Base-by-base conservation (phyloP, 176 grass and related monocot species). In the Stipa capillata region DNA sequence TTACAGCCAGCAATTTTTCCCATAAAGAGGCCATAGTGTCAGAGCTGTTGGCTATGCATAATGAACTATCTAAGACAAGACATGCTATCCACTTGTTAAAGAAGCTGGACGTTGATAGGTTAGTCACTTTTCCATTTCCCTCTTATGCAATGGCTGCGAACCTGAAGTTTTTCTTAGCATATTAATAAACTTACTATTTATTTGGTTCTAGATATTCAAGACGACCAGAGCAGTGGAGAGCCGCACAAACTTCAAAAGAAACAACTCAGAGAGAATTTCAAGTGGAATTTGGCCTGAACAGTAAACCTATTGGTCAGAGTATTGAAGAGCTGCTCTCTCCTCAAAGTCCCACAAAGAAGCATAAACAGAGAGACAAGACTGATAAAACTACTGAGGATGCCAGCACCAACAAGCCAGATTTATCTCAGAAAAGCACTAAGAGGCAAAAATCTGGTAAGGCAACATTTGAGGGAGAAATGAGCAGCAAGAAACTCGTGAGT, bases 91-190 rank as follows among this genome's bases (percentile, higher is more conserved):
- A 98, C 85, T 79, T 98, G 77, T 83, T 94, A 76, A 98, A 78
- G 69, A 98, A 98, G 78, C 85, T 98, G 77, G 92, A 98, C 89
- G 83, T 98, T 52, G 96, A 94, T 67, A 91, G 89, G 96, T 92
- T 78, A 67, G 50, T 57, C 33, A 65, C 21, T 41, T 56, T 52
- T 89, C 35, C 7, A 25, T 68, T 52, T 62, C n/a, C 28, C 4
- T 48, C 4, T 4, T 28, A 5, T 60, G 23, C 21, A 44, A 33
- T 86, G 16, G 2, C 4, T 62, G 20, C 2, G 16, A 27, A 44
- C 17, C 25, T 7, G 15, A 45, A n/a, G 36, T 31, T 76, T 13
- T 65, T 56, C 40, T 24, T 14, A 45, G 1, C 67, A 29, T 77
- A 32, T 60, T 78, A 29, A 50, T 18, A 8, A 23, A 64, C 20